These are phyloP conservation scores for Neonectria hederae DNA, from an alignment of 2,329 filamentous ascomycete genomes.

Conservation along the genomic window DNA sequence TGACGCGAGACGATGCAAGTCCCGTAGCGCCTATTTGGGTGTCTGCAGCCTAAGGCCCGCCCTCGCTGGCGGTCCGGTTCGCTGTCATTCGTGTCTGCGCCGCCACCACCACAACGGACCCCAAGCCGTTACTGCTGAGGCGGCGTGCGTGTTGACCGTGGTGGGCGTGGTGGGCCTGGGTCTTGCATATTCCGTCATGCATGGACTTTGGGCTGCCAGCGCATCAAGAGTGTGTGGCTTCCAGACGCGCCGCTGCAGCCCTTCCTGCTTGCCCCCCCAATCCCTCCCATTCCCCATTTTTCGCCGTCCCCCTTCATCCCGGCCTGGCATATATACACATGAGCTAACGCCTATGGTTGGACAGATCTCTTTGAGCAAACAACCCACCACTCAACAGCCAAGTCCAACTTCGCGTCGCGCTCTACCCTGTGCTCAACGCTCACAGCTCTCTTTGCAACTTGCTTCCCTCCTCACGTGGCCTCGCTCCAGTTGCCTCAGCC, in stretches of 20 bases:
- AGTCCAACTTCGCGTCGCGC: slow-evolving; percentile 34
- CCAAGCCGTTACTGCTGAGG: slow-evolving; percentile 24
- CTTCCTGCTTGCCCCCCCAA: slow-evolving; percentile 35
- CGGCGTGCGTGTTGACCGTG: slow-evolving; percentile 33
- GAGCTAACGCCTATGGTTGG: slow-evolving; percentile 50
- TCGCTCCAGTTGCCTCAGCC: slow-evolving; percentile 47
- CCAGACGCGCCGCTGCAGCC: slow-evolving; percentile 42
- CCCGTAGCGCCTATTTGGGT: slow-evolving; percentile 28
- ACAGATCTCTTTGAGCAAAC: slow-evolving; percentile 44
- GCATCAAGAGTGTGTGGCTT: slow-evolving; percentile 50
- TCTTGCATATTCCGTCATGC: slow-evolving; percentile 68
- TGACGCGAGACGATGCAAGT: slow-evolving; percentile 22
- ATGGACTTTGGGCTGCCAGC: slow-evolving; percentile 54
- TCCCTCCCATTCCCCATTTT: slow-evolving; percentile 38
- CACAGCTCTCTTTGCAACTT: slow-evolving; percentile 10
- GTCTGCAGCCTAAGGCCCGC: slow-evolving; percentile 22
- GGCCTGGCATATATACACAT: slow-evolving; percentile 45
- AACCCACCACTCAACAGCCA: slow-evolving; percentile 40
- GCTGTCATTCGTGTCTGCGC: slow-evolving; percentile 23
- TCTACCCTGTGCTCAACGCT: slow-evolving; percentile 29
- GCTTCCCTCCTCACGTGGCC: slow-evolving; percentile 55
- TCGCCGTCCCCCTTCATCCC: slow-evolving; percentile 36
- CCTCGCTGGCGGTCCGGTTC: slow-evolving; percentile 19
- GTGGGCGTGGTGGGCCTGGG: slow-evolving; percentile 32
- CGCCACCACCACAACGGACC: slow-evolving; percentile 18